Percentiles rank a stretch among this genome's conserved stretches.
phyloP scores from a whole-genome alignment of 768 basidiomycete species.

The Termitomyces bulborhizus region DNA sequence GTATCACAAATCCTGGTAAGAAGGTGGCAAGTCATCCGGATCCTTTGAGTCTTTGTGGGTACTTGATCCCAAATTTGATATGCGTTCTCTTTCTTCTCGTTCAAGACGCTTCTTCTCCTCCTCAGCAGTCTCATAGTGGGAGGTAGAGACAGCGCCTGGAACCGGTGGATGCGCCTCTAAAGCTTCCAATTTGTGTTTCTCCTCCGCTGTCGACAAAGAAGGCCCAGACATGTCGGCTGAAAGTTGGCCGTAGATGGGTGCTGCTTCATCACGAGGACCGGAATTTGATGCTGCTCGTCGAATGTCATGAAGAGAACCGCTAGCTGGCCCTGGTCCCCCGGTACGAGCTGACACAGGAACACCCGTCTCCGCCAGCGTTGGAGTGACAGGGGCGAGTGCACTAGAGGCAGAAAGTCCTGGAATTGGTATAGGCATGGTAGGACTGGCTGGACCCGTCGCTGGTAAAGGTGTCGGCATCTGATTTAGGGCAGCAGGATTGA shows the following conservation, averaged over 20 bases:
- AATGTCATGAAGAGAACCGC: constrained; percentile 55
- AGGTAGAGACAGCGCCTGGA: constrained; percentile 11
- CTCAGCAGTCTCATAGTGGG: constrained; percentile 41
- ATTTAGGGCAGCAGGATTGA: constrained; percentile 19
- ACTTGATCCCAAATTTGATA: constrained; percentile 22
- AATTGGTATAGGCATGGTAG: constrained; percentile 13
- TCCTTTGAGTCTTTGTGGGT: constrained; percentile 14
- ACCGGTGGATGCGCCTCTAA: constrained; percentile 7
- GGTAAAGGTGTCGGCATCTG: constrained; percentile 14
- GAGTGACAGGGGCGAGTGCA: constrained; percentile 30
- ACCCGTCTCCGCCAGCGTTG: constrained; percentile 73
- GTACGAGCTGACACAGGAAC: constrained; percentile 59
- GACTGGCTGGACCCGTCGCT: constrained; percentile 24
- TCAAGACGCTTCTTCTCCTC: constrained; percentile 63
- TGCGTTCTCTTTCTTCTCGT: constrained; percentile 59
- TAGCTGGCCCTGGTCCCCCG: constrained; percentile 58
- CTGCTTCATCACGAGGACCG: constrained; percentile 23
- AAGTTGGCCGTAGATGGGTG: constrained; percentile 24
- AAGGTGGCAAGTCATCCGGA: constrained; percentile 42
- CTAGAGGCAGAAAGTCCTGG: constrained; percentile 24
- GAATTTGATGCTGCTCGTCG: constrained; percentile 29
- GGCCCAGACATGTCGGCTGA: constrained; percentile 12
- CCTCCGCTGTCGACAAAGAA: constrained; percentile 52
- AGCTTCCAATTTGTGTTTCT: constrained; percentile 51
- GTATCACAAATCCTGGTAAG: constrained; percentile 32